phyloP scores from a whole-genome alignment of 257 asterid genomes.

The Mitragyna speciosa region DNA sequence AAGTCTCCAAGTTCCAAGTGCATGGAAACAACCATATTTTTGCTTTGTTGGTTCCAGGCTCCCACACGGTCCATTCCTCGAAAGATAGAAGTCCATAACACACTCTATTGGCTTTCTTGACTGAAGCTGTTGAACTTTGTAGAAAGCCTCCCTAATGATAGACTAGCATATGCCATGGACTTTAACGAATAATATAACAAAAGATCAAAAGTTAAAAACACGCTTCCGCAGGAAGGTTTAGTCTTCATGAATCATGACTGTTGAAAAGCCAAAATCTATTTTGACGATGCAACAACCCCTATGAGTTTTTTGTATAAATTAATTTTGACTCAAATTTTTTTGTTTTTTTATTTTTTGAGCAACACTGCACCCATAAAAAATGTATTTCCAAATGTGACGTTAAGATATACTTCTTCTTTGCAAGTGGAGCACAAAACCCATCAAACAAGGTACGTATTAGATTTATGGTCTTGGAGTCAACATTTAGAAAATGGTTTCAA shows the following conservation, averaged over 20 bases:
- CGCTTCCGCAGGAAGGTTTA: background rate
- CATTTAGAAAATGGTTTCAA: too few relatives aligned
- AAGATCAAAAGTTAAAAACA: background rate
- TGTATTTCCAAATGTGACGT: too few relatives aligned
- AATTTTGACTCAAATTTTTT: background rate
- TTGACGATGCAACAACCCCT: background rate
- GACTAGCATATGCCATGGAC: background rate
- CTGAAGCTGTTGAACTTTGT: background rate
- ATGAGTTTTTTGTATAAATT: background rate
- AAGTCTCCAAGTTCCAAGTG: background rate
- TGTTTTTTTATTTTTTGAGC: too few relatives aligned
- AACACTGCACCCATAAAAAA: too few relatives aligned
- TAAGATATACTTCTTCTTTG: too few relatives aligned
- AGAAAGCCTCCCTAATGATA: background rate
- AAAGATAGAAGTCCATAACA: background rate
- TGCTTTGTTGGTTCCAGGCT: background rate
- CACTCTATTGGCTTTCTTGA: slow-evolving; percentile 2
- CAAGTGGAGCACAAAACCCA: too few relatives aligned
- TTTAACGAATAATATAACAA: background rate
- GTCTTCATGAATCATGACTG: background rate
- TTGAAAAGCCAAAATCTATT: background rate
- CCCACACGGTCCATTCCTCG: slow-evolving; percentile 2
- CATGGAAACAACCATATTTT: background rate
- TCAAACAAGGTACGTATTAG: too few relatives aligned
- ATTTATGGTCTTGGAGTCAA: too few relatives aligned